Evolutionary conservation across 345 rosid genomes (phyloP).

Genomic region (Syzygium aromaticum): DNA sequence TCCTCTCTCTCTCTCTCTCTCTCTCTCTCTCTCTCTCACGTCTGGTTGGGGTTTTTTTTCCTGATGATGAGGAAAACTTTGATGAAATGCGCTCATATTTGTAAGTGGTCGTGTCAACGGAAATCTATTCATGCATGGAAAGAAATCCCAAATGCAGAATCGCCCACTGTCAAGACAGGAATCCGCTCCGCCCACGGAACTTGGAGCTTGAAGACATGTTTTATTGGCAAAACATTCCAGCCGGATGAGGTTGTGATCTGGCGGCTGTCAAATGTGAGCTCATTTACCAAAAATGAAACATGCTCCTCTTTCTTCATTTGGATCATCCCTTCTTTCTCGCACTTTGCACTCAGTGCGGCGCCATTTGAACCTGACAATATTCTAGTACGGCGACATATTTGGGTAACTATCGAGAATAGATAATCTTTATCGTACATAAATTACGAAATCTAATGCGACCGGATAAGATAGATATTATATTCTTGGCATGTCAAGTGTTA

Average conservation of each 20-base stretch:
- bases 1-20: background rate
- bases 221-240: background rate
- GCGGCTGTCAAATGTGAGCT: background rate
- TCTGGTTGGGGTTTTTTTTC: no score
- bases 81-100: background rate
- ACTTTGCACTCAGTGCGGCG: background rate
- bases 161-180: no score
- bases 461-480: background rate
- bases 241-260: background rate
- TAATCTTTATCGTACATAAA: background rate
- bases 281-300: background rate
- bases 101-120: background rate
- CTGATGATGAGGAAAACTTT: background rate
- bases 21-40: background rate
- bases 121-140: background rate
- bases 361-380: background rate
- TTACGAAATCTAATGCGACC: background rate
- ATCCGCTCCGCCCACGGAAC: background rate
- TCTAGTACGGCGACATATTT: background rate
- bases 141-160: background rate
- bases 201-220: background rate
- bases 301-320: background rate
- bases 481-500: background rate
- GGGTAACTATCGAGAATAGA: background rate
- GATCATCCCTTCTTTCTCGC: background rate